Conservation (phyloP, 108 stramenopile species). For the Licmophora abbreviata region DNA sequence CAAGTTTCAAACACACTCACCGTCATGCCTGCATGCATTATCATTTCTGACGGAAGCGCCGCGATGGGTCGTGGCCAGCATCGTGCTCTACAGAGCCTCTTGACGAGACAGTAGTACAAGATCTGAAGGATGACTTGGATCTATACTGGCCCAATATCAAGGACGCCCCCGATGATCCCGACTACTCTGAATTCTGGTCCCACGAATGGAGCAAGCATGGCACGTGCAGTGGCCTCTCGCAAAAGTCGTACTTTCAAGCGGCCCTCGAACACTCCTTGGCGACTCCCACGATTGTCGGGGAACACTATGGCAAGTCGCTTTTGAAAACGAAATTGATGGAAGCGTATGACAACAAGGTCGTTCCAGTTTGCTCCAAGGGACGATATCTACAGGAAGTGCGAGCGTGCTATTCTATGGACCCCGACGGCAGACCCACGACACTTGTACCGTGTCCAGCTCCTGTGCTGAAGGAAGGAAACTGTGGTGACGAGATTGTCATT, state of each 20-base stretch:
- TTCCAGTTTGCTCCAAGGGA: slow-evolving; percentile 21
- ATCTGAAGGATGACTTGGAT: slow-evolving; percentile 13
- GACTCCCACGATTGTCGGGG: slow-evolving; percentile 28
- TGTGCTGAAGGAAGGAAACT: slow-evolving; percentile 23
- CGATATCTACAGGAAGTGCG: slow-evolving; percentile 41
- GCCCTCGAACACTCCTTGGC: slow-evolving; percentile 26
- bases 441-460: slow-evolving; percentile 25
- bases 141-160: slow-evolving; percentile 39
- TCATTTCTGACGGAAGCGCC: no score
- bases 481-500: slow-evolving; percentile 25
- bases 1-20: no score
- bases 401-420: slow-evolving; percentile 29
- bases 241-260: slow-evolving; percentile 38
- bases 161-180: neutral
- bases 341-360: slow-evolving; percentile 14
- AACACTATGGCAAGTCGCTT: slow-evolving; percentile 15
- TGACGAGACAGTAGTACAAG: neutral
- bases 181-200: slow-evolving; percentile 35
- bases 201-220: slow-evolving; percentile 76
- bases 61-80: slow-evolving; percentile 34
- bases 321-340: slow-evolving; percentile 17
- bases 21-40: no score
- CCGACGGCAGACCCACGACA: slow-evolving; percentile 15
- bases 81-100: slow-evolving; percentile 28
- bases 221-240: slow-evolving; percentile 45